Percentiles rank a stretch among this genome's conserved stretches.
Evolutionary conservation across 495 filamentous ascomycete genomes (phyloP).

Genomic region (Platismatia glauca): DNA sequence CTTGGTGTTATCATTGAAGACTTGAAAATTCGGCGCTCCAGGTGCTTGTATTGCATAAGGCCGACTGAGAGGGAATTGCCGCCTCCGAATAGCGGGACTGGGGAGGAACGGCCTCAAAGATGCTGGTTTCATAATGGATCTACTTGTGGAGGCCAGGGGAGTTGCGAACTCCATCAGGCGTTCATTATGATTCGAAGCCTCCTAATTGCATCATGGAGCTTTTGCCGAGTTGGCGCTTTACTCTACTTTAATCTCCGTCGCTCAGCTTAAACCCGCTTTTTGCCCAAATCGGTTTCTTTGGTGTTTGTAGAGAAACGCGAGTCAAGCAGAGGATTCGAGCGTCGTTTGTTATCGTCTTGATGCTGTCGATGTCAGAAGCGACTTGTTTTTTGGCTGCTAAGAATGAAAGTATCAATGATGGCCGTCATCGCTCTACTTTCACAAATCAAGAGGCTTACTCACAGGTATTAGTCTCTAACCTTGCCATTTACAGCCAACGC

Average conservation of each 20-base stretch:
- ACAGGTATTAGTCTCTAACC: too few species aligned
- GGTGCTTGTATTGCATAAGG: conserved; percentile 67
- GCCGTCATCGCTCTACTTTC: not conserved
- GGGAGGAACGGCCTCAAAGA: conserved; percentile 23
- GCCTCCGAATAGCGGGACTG: conserved; percentile 19
- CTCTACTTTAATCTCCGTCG: too few species aligned
- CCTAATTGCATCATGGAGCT: conserved; percentile 1
- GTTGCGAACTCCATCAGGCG: not conserved
- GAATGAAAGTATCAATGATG: not conserved
- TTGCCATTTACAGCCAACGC: too few species aligned
- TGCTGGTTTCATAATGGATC: conserved; percentile 20
- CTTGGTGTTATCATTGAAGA: conserved; percentile 86
- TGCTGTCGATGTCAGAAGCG: not conserved
- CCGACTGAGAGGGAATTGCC: not conserved
- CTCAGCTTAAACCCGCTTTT: too few species aligned
- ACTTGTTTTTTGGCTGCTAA: too few species aligned
- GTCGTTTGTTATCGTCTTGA: not conserved
- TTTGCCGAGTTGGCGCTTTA: not conserved
- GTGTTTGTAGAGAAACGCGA: too few species aligned
- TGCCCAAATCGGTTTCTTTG: too few species aligned
- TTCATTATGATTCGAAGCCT: not conserved
- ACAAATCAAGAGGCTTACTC: not conserved
- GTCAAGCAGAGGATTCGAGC: not conserved
- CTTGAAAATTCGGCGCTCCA: conserved; percentile 66
- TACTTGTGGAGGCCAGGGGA: not conserved